These are phyloP conservation scores for Hanseniaspora valbyensis DNA, from an alignment of 805 yeast genomes.

Conservation along the genomic window DNA sequence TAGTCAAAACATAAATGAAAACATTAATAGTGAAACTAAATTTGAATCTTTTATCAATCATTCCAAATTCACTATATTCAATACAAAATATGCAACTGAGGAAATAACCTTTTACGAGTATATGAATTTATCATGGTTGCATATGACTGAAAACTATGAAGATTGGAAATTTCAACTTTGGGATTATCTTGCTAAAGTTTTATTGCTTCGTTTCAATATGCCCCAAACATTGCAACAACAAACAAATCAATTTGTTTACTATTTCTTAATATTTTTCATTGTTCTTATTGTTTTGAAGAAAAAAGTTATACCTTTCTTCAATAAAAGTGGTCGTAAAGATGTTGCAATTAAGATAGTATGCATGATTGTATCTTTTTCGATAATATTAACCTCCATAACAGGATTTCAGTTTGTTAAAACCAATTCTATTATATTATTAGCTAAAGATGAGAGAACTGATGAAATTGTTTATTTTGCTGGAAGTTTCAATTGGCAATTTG, in stretches of 20 bases:
- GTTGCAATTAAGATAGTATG: neutral
- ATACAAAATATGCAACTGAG: neutral
- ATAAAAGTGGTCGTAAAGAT: constrained; percentile 22
- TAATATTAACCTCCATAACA: constrained; percentile 35
- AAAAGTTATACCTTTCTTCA: constrained; percentile 28
- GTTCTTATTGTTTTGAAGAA: constrained; percentile 41
- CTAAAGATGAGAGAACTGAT: constrained; percentile 37
- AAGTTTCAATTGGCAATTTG: constrained; percentile 58
- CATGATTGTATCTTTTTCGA: constrained; percentile 22
- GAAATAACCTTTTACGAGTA: constrained; percentile 9
- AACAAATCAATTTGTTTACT: constrained; percentile 34
- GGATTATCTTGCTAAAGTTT: constrained; percentile 11
- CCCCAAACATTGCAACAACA: constrained; percentile 20
- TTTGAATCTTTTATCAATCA: constrained; percentile 6
- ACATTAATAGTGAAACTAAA: neutral
- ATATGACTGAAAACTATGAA: constrained; percentile 1
- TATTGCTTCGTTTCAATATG: constrained; percentile 12
- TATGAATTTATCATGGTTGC: neutral
- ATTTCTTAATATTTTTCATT: constrained; percentile 38
- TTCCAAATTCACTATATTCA: constrained; percentile 4
- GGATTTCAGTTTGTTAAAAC: constrained; percentile 59
- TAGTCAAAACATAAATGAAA: neutral
- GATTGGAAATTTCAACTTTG: constrained; percentile 14
- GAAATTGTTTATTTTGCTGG: constrained; percentile 51
- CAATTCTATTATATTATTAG: constrained; percentile 51